Conservation (phyloP, 169 alveolate genomes). For the Toxoplasma gondii region DNA sequence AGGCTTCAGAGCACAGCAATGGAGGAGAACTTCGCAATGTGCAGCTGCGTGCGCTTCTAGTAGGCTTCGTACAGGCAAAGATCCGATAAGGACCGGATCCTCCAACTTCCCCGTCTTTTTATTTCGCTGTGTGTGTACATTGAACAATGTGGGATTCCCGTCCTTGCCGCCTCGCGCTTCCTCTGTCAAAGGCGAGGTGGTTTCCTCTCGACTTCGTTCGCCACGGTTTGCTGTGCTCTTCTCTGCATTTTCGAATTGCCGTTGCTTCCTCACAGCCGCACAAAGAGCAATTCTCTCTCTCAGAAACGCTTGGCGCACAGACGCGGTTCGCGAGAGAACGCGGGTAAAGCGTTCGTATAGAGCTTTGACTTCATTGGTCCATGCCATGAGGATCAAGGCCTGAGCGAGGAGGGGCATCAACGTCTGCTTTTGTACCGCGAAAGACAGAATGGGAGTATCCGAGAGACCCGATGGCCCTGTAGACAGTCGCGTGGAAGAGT, state of each 20-base stretch:
- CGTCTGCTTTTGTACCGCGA: constrained; percentile 72
- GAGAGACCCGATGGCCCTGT: constrained; percentile 74
- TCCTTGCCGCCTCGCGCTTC: neutral
- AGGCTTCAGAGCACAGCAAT: constrained; percentile 76
- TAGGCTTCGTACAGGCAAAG: neutral
- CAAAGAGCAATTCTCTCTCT: neutral
- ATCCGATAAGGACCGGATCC: neutral
- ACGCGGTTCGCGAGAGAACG: neutral
- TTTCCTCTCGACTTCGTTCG: neutral
- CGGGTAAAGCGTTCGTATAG: constrained; percentile 13
- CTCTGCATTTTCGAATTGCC: neutral
- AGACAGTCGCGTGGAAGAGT: constrained; percentile 56
- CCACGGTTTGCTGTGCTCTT: neutral
- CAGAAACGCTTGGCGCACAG: neutral
- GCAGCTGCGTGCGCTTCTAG: constrained; percentile 10
- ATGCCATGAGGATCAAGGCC: constrained; percentile 61
- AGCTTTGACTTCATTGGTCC: constrained; percentile 33
- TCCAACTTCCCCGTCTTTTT: neutral
- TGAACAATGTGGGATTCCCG: neutral
- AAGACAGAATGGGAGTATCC: constrained; percentile 76
- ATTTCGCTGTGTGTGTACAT: neutral
- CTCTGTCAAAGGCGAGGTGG: neutral
- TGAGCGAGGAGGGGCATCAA: constrained; percentile 75
- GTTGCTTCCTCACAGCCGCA: neutral
- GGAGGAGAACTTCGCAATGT: constrained; percentile 44